Base-by-base conservation (phyloP, 805 yeast species). In the Saccharomycopsis fodiens region DNA sequence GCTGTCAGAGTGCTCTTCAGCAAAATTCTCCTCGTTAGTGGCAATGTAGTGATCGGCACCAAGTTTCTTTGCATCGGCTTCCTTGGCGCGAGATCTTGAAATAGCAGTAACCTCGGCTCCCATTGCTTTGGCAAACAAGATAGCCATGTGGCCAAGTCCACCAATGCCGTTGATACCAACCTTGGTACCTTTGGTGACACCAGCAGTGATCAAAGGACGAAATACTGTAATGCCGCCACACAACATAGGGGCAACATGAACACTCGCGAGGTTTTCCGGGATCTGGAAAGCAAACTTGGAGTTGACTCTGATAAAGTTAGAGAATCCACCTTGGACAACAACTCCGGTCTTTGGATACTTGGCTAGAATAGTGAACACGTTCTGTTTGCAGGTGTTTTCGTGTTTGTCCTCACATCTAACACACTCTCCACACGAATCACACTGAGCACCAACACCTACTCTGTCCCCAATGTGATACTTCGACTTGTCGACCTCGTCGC, bases 391-490 rank as follows among this genome's bases (percentile, higher is more conserved):
- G 59, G 64, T 64, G 37, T 62, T 64, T 48, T 69, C 69, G 50
- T 62, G 59, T 41, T 59, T 57, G 25, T 46, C 27, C n/a, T 53
- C 35, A 55, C 77, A 73, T 45, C 69, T 57, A 31, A 53, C 47
- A 57, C 77, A 73, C 1, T 60, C 51, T 22, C 57, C 54, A 56
- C 76, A 72, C 19, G 70, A 55, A 47, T 55, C 57, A 25, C 59
- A 52, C 48, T 62, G 66, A 16, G 78, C 76, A 50, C 78, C 78
- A 44, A 72, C 64, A 51, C 78, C 78, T 30, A 72, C 75, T 53
- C 75, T 63, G 44, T 74, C 70, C 17, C 78, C 78, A 30, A 70
- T 52, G 10, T 25, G 29, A 10, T 25, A 25, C 54, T 70, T 65
- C 52, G 64, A 55, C 42, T 55, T 50, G 50, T 65, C 64, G 27